Evolutionary conservation across 2,329 filamentous ascomycete genomes (phyloP), one percentile per base, ranked within the genome.

Genomic region (Hymenoscyphus fraxineus): DNA sequence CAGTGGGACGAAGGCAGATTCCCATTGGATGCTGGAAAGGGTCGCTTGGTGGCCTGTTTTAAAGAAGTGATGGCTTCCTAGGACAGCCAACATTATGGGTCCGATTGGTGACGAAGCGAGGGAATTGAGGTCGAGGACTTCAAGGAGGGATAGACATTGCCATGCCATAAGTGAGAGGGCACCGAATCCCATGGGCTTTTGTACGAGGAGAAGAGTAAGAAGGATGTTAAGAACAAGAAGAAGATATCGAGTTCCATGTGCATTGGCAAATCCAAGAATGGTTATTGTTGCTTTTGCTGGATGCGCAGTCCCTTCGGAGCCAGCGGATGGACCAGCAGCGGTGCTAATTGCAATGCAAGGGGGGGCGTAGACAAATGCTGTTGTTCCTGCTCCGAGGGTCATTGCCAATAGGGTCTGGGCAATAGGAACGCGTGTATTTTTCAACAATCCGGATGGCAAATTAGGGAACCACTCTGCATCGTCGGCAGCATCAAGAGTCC

Each of bases 31-130:
- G 69, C 88, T 91, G 70, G 88, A 85, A 31, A 97, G 84, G 0
- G 88, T 90, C 13, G 94, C 94, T 78, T 98, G 94, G 77, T 99
- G 95, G 66, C 95, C 95, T 0, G 95, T 99, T 75, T 96, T 97
- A 86, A 99, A 99, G 81, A 88, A 99, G 80, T 97, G 89, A 78
- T 94, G 96, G 73, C 90, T 92, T 65, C 93, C 95, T 0, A 99
- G 85, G n/a, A 98, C 79, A 12, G 88, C 94, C 32, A 98, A 85
- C 67, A 96, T 83, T 47, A 95, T 81, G 22, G 95, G 93, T 0
- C 93, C 94, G 71, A 98, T 90, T 6, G 92, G 83, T 56, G 87
- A 88, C 59, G 85, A 81, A 16, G 88, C 86, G 47, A 89, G 76
- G 66, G 78, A 76, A 73, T 86, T 84, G 70, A 86, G 79, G 74